Conservation (phyloP, 768 basidiomycete species). For the Cubamyces sp. region DNA sequence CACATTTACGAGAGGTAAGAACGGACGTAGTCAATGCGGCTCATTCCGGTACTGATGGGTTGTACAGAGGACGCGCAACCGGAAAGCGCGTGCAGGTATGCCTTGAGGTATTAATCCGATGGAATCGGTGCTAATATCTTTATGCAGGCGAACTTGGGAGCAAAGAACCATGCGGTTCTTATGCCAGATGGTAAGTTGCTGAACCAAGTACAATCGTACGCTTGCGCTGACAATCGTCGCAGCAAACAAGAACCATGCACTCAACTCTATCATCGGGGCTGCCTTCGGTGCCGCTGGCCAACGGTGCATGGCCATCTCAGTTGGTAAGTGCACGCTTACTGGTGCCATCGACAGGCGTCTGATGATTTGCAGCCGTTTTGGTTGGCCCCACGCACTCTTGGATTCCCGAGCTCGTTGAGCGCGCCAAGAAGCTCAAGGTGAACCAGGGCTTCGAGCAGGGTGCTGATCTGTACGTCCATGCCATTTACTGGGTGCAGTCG, state of each 20-base stretch:
- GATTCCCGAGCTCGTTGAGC: slow-evolving; percentile 85
- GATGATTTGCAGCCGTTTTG: slow-evolving; percentile 55
- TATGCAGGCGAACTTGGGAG: slow-evolving; percentile 78
- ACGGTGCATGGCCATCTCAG: slow-evolving; percentile 95
- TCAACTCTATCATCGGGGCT: slow-evolving; percentile 92
- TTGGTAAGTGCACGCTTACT: slow-evolving; percentile 53
- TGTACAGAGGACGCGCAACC: slow-evolving; percentile 72
- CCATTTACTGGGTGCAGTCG: not conserved
- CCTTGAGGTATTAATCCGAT: not conserved
- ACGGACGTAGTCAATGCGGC: not conserved
- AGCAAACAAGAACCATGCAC: slow-evolving; percentile 91
- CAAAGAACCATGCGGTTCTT: slow-evolving; percentile 92
- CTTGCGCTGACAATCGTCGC: not conserved
- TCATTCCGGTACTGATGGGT: not conserved
- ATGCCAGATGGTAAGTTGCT: slow-evolving; percentile 83
- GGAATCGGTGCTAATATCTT: not conserved
- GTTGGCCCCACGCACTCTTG: slow-evolving; percentile 81
- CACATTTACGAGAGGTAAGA: slow-evolving; percentile 88
- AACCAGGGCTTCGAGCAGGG: slow-evolving; percentile 89
- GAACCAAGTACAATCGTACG: not conserved
- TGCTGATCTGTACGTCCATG: slow-evolving; percentile 71
- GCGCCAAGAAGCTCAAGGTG: slow-evolving; percentile 78
- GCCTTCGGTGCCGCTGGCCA: slow-evolving; percentile 98
- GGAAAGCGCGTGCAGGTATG: slow-evolving; percentile 87
- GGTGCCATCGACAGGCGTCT: not conserved